A percentile compares a stretch with the other conserved stretches of the same genome.
Conservation (phyloP, 2,329 filamentous ascomycete species). For the Fusarium xyrophilum region DNA sequence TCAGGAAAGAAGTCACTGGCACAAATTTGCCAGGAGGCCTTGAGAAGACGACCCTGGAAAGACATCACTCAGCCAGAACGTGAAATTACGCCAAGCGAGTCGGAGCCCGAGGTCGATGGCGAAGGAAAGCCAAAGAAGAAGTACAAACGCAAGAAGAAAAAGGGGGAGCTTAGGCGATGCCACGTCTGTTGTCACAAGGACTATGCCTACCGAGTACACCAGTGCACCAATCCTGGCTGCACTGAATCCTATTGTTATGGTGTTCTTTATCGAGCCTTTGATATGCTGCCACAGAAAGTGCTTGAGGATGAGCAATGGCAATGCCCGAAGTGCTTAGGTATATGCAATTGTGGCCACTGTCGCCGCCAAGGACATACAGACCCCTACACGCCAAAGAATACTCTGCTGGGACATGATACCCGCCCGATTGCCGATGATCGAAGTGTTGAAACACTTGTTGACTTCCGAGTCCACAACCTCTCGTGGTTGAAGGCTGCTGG, state of each 20-base stretch:
- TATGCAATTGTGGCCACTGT: constrained; percentile 87
- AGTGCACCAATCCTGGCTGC: constrained; percentile 75
- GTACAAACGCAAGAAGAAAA: constrained; percentile 60
- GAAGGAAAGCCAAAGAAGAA: constrained; percentile 69
- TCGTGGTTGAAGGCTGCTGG: constrained; percentile 74
- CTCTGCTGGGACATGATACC: constrained; percentile 89
- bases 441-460: constrained; percentile 87
- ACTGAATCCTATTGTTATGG: constrained; percentile 87
- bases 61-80: constrained; percentile 72
- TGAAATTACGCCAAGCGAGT: constrained; percentile 56
- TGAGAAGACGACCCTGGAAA: constrained; percentile 79
- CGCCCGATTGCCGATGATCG: constrained; percentile 87
- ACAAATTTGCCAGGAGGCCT: constrained; percentile 91
- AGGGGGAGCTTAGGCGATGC: constrained; percentile 67
- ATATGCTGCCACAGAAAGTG: constrained; percentile 82
- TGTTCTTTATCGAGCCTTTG: constrained; percentile 89
- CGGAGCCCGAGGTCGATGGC: constrained; percentile 68
- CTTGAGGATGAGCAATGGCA: constrained; percentile 85
- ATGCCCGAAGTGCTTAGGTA: constrained; percentile 84
- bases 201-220: constrained; percentile 82
- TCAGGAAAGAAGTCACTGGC: constrained; percentile 80
- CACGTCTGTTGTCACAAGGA: constrained; percentile 86
- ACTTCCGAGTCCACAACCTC: constrained; percentile 89
- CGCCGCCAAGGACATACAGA: constrained; percentile 69
- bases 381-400: constrained; percentile 87